phyloP scores from a whole-genome alignment of 768 basidiomycete genomes.

The Rossbeevera mucosa region DNA sequence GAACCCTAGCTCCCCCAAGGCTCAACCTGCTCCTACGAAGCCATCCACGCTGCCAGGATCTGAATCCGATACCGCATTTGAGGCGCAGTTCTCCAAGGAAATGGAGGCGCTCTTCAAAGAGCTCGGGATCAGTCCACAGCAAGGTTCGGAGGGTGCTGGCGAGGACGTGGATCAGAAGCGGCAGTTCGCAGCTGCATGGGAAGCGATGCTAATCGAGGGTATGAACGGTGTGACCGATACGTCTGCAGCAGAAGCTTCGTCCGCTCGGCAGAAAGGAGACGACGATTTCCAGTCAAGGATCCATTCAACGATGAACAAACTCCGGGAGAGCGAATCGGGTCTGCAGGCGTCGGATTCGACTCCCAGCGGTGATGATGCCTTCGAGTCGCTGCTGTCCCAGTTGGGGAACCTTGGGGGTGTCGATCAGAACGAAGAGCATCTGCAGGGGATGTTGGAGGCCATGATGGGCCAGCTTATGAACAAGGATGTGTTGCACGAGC shows the following conservation, averaged over 20 bases:
- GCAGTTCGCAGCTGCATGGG: constrained; percentile 58
- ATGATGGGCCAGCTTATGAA: constrained; percentile 42
- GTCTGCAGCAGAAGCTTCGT: background rate
- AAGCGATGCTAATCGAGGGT: constrained; percentile 62
- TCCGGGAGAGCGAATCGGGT: constrained; percentile 59
- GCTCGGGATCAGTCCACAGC: constrained; percentile 13
- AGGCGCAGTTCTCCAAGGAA: constrained; percentile 36
- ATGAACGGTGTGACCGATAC: constrained; percentile 38
- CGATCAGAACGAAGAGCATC: constrained; percentile 43
- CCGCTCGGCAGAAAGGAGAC: constrained; percentile 19
- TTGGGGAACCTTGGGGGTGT: constrained; percentile 30
- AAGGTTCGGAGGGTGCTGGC: constrained; percentile 8
- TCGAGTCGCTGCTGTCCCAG: constrained; percentile 52
- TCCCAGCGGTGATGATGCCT: constrained; percentile 27
- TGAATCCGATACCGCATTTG: constrained; percentile 29
- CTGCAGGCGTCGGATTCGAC: constrained; percentile 20
- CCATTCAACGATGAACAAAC: constrained; percentile 66
- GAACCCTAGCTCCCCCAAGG: constrained; percentile 9
- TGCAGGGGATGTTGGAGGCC: constrained; percentile 66
- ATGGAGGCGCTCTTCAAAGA: constrained; percentile 42
- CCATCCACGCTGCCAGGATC: constrained; percentile 15
- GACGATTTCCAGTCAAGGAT: constrained; percentile 67
- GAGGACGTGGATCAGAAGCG: constrained; percentile 29
- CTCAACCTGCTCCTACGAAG: constrained; percentile 14
- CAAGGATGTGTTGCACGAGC: constrained; percentile 64